Percentiles rank a stretch among this genome's conserved stretches.
phyloP scores from a whole-genome alignment of 371 early-diverging fungal genomes.

The Lichtheimia corymbifera region DNA sequence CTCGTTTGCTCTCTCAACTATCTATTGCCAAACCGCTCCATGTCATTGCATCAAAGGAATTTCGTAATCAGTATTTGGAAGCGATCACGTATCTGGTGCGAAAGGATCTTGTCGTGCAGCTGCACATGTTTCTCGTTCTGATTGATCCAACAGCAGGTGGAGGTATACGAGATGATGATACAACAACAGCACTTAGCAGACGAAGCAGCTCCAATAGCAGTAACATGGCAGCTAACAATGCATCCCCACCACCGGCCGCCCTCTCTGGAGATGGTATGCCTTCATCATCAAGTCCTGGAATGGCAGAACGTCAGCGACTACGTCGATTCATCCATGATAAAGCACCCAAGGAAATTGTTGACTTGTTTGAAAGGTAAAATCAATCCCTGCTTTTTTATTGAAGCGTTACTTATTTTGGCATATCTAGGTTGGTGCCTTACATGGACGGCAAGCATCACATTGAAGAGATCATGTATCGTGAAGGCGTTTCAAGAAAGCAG shows the following conservation, averaged over 20 bases:
- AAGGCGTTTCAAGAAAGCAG: slow-evolving; percentile 68
- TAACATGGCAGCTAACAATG: slow-evolving; percentile 6
- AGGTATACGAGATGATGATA: slow-evolving; percentile 6
- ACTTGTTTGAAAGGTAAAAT: slow-evolving; percentile 60
- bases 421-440: slow-evolving; percentile 63
- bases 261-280: slow-evolving; percentile 4
- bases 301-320: slow-evolving; percentile 23
- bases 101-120: slow-evolving; percentile 75
- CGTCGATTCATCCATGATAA: slow-evolving; percentile 41
- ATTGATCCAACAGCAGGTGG: slow-evolving; percentile 44
- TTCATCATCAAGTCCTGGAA: slow-evolving; percentile 29
- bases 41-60: slow-evolving; percentile 66
- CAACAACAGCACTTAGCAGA: slow-evolving; percentile 1
- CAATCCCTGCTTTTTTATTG: no score
- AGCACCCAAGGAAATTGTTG: slow-evolving; percentile 54
- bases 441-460: slow-evolving; percentile 81
- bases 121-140: slow-evolving; percentile 81
- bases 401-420: no score
- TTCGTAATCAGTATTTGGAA: slow-evolving; percentile 74
- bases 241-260: neutral
- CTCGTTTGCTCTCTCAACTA: slow-evolving; percentile 71
- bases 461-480: slow-evolving; percentile 82
- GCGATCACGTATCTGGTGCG: slow-evolving; percentile 81
- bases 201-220: slow-evolving; percentile 12
- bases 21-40: slow-evolving; percentile 74